Evolutionary conservation across 192 early-diverging fungal genomes (phyloP).

Genomic region (Backusella westeae): DNA sequence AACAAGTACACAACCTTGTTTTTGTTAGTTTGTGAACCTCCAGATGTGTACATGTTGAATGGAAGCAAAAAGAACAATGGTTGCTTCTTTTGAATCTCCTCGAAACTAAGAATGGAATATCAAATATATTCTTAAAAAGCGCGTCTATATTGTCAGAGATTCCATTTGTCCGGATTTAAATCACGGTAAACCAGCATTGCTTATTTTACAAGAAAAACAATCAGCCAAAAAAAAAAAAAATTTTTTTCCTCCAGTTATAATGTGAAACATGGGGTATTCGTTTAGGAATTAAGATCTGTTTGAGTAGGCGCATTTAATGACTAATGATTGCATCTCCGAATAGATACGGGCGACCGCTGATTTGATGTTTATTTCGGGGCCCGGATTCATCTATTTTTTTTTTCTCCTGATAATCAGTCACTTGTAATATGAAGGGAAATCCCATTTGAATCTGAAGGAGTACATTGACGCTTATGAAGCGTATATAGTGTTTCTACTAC

Average conservation of each 20-base stretch:
- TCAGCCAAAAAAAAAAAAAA: background rate
- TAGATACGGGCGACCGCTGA: background rate
- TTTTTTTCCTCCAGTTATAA: background rate
- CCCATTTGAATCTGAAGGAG: background rate
- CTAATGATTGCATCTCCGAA: conserved; percentile 3
- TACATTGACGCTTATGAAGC: background rate
- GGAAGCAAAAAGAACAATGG: background rate
- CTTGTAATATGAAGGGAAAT: background rate
- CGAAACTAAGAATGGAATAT: background rate
- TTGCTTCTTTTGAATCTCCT: background rate
- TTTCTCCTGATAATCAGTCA: background rate
- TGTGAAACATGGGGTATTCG: conserved; percentile 4
- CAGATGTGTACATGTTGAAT: background rate
- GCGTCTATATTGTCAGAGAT: background rate
- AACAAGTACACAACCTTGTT: background rate
- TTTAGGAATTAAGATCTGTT: conserved; percentile 4
- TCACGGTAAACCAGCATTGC: background rate
- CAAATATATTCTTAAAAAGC: background rate
- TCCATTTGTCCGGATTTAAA: background rate
- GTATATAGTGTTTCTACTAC: background rate
- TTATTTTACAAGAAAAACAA: background rate
- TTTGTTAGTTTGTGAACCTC: background rate
- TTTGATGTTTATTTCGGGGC: background rate
- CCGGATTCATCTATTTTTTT: background rate
- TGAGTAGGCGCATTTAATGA: background rate